Base-by-base conservation (phyloP, 306 rosid species). In the Vigna mungo region DNA sequence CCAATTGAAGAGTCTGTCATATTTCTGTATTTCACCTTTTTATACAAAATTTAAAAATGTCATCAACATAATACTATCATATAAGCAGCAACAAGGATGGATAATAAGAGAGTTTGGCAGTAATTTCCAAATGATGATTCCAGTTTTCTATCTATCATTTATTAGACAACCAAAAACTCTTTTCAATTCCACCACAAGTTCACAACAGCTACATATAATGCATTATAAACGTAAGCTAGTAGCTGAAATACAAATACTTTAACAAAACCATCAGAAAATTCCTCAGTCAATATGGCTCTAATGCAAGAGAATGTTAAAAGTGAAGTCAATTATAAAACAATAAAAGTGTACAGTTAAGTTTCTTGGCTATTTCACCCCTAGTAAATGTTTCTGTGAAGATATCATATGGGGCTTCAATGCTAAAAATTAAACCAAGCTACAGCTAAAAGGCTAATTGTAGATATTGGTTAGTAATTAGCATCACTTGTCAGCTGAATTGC, bases 251-350 rank as follows among this genome's bases (percentile, higher is more conserved):
- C 54, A 61, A 70, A 60, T 79, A 34, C 32, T 18, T 53, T 64
- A 5, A 12, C 20, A 21, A 32, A 55, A 70, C 34, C 23, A 76
- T 62, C 55, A 27, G 17, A 72, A 60, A 67, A 36, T n/a, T 56
- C 30, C 56, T 72, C 12, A 11, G 14, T 69, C 4, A 59, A 54
- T 9, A 47, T 43, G 39, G 56, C 12, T 67, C 71, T 46, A 39
- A 70, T 65, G 68, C 80, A 54, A 68, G 59, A 44, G 23, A 56
- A 23, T 66, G 74, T 23, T 64, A 81, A 68, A 81, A 61, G 12
- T 16, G 23, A 61, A 72, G 64, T 54, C 47, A 23, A 65, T 46
- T 41, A 52, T 47, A 43, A 68, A 80, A n/a, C 58, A 21, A 59
- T 63, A n/a, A 43, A 62, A 47, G 34, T 18, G 15, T 43, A 27